Percentiles rank a stretch among this genome's conserved stretches.
Conservation (phyloP, 2,329 filamentous ascomycete genomes). For the Cladophialophora immunda region DNA sequence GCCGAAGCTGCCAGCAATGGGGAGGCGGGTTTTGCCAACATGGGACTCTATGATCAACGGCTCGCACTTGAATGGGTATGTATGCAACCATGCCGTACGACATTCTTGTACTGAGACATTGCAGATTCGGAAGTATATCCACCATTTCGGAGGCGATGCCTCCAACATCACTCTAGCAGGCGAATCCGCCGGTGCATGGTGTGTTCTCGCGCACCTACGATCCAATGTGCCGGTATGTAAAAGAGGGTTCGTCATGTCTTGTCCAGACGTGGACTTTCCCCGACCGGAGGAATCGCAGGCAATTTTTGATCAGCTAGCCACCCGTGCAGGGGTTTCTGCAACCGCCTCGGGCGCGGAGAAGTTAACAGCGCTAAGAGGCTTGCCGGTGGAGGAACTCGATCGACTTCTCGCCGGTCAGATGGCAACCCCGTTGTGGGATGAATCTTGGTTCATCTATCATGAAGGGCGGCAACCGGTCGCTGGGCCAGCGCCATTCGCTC, state of each 20-base stretch:
- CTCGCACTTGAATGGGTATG: slow-evolving; percentile 47
- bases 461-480: slow-evolving; percentile 2
- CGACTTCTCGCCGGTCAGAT: background rate
- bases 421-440: slow-evolving; percentile 17
- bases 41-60: slow-evolving; percentile 52
- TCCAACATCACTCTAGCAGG: slow-evolving; percentile 43
- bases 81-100: slow-evolving; percentile 1
- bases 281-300: slow-evolving; percentile 1
- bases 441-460: slow-evolving; percentile 16
- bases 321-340: background rate
- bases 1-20: slow-evolving; percentile 48
- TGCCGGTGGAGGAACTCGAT: slow-evolving; percentile 9
- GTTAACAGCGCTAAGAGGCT: slow-evolving; percentile 16
- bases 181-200: slow-evolving; percentile 43
- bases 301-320: slow-evolving; percentile 15
- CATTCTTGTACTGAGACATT: slow-evolving; percentile 15
- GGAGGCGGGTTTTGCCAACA: slow-evolving; percentile 12
- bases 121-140: slow-evolving; percentile 43
- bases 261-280: background rate
- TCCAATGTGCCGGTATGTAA: slow-evolving; percentile 12
- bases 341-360: slow-evolving; percentile 10
- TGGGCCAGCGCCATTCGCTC: background rate
- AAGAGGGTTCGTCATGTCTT: slow-evolving; percentile 18
- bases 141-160: slow-evolving; percentile 44
- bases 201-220: slow-evolving; percentile 13